Conservation (phyloP, 2,329 filamentous ascomycete genomes). For the Aspergillus flavus region DNA sequence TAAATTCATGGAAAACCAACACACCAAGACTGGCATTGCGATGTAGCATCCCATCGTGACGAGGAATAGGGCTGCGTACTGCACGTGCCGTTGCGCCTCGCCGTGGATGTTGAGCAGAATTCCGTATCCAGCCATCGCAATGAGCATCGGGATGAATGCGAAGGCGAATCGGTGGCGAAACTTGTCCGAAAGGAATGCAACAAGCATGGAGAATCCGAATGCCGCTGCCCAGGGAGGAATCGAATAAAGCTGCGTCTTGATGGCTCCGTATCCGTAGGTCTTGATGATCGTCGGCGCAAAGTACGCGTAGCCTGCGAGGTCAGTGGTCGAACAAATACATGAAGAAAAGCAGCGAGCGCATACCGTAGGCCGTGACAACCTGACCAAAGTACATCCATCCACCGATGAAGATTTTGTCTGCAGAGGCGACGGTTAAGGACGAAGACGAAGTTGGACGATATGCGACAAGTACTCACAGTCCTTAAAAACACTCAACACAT, state of each 20-base stretch:
- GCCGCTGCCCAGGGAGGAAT: constrained; percentile 68
- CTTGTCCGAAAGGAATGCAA: constrained; percentile 73
- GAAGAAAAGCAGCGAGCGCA: constrained; percentile 2
- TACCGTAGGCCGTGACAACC: constrained; percentile 72
- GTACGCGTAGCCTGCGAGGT: constrained; percentile 65
- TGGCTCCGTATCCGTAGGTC: constrained; percentile 64
- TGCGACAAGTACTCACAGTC: constrained; percentile 54
- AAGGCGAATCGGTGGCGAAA: constrained; percentile 75
- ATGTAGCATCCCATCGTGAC: constrained; percentile 78
- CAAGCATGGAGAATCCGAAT: constrained; percentile 75
- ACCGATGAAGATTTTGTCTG: constrained; percentile 68
- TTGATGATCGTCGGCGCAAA: constrained; percentile 73
- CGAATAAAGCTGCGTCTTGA: constrained; percentile 54
- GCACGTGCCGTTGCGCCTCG: constrained; percentile 56
- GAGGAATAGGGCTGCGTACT: constrained; percentile 82
- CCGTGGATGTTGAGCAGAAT: constrained; percentile 74
- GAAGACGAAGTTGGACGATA: not conserved
- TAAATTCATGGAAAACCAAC: constrained; percentile 82
- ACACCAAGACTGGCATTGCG: constrained; percentile 84
- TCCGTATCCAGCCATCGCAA: constrained; percentile 73
- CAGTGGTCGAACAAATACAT: constrained; percentile 11
- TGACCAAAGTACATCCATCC: constrained; percentile 82
- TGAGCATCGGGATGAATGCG: constrained; percentile 65
- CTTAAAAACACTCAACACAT: constrained; percentile 67
- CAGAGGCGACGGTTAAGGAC: too few relatives aligned